Evolutionary conservation across 108 stramenopile genomes (phyloP).

Genomic region (Nannochloropsis salina): DNA sequence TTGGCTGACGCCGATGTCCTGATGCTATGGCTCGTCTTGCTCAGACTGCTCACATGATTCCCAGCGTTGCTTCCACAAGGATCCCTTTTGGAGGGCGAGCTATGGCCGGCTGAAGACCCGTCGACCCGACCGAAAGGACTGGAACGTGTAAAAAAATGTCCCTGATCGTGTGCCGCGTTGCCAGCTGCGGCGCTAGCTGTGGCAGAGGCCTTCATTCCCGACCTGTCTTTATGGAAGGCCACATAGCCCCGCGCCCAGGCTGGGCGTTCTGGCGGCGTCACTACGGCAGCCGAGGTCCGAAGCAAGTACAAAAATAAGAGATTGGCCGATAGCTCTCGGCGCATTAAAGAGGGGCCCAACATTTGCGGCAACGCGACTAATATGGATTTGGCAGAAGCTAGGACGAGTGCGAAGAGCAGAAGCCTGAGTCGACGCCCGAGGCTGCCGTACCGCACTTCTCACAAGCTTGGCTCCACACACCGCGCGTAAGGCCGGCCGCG

Average conservation of each 20-base stretch:
- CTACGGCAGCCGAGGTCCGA: constrained; percentile 1
- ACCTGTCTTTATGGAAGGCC: not conserved
- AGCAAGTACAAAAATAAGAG: not conserved
- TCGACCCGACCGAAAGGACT: not conserved
- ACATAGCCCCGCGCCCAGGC: not conserved
- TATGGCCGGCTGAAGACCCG: not conserved
- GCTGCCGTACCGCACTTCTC: too few relatives aligned
- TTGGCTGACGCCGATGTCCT: not conserved
- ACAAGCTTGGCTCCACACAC: too few relatives aligned
- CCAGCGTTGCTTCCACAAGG: not conserved
- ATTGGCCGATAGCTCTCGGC: not conserved
- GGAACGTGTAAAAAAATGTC: not conserved
- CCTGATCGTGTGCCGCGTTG: not conserved
- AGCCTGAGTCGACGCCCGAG: too few relatives aligned
- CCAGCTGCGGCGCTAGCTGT: not conserved
- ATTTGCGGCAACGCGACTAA: not conserved
- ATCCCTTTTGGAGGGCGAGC: not conserved
- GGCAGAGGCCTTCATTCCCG: not conserved
- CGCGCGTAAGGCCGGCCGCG: too few relatives aligned
- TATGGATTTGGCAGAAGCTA: too few relatives aligned
- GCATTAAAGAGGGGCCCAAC: not conserved
- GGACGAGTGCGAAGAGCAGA: too few relatives aligned
- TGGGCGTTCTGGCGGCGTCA: not conserved
- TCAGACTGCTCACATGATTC: not conserved
- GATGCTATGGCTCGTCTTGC: not conserved